phyloP scores from a whole-genome alignment of 1,139 yeast species.

The Chernovozyma sophiae-reginae region DNA sequence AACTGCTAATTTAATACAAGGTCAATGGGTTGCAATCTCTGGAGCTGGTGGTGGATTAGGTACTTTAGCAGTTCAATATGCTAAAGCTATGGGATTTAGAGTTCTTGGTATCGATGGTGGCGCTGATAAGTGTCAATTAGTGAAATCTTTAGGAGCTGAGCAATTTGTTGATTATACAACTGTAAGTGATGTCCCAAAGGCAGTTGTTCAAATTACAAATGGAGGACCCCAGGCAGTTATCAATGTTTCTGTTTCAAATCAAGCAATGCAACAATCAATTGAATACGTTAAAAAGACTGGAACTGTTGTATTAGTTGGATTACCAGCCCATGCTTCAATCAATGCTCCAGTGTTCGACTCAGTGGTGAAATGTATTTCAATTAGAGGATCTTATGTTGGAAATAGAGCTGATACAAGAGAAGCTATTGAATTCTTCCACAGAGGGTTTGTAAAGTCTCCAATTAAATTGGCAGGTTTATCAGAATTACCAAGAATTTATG shows the following conservation, averaged over 20 bases:
- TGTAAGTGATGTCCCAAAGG: conserved; percentile 14
- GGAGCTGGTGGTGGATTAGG: conserved; percentile 22
- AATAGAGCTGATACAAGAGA: conserved; percentile 20
- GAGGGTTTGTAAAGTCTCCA: conserved; percentile 18
- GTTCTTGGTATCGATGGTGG: conserved; percentile 20
- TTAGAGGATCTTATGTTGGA: conserved; percentile 19
- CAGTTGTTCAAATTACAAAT: conserved; percentile 11
- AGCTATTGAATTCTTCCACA: conserved; percentile 18
- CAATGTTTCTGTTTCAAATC: conserved; percentile 18
- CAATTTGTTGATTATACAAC: conserved; percentile 16
- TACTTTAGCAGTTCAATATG: conserved; percentile 18
- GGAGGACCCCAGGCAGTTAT: conserved; percentile 20
- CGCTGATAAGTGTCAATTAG: conserved; percentile 15
- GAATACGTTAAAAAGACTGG: conserved; percentile 17
- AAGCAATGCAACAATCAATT: conserved; percentile 17
- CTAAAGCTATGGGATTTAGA: conserved; percentile 20
- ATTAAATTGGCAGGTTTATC: conserved; percentile 18
- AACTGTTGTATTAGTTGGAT: conserved; percentile 18
- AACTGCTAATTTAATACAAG: conserved; percentile 16
- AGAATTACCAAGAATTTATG: conserved; percentile 16
- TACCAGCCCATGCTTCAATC: conserved; percentile 17
- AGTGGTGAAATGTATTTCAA: conserved; percentile 14
- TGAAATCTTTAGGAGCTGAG: conserved; percentile 16
- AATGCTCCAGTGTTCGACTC: conserved; percentile 14
- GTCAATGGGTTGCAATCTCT: conserved; percentile 19